phyloP scores from a whole-genome alignment of 2,329 filamentous ascomycete species.

The Colletotrichum siamense region DNA sequence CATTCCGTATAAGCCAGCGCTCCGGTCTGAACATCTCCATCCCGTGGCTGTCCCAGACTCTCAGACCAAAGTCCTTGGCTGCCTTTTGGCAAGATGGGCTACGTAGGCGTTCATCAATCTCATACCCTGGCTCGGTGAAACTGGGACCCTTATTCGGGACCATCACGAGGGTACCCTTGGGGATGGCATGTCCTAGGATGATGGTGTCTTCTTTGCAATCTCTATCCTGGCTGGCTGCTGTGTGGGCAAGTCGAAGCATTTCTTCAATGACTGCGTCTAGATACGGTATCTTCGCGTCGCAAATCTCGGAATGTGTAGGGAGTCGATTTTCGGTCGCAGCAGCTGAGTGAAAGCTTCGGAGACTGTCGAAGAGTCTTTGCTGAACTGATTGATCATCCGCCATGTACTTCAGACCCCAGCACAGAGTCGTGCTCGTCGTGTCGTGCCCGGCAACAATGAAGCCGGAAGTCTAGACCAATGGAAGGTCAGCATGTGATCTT shows the following conservation, averaged over 20 bases:
- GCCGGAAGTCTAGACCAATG: slow-evolving; percentile 23
- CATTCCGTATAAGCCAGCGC: slow-evolving; percentile 22
- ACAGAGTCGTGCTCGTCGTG: slow-evolving; percentile 26
- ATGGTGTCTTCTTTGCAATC: slow-evolving; percentile 26
- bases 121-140: not conserved
- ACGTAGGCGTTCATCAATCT: slow-evolving; percentile 22
- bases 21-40: slow-evolving; percentile 23
- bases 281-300: slow-evolving; percentile 24
- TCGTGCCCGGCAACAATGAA: slow-evolving; percentile 30
- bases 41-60: not conserved
- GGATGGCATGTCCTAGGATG: slow-evolving; percentile 29
- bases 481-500: not conserved
- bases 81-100: not conserved
- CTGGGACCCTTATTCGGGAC: not conserved
- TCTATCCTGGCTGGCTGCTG: slow-evolving; percentile 25
- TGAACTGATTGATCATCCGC: slow-evolving; percentile 27
- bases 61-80: not conserved
- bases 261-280: slow-evolving; percentile 34
- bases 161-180: slow-evolving; percentile 28
- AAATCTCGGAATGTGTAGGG: slow-evolving; percentile 26
- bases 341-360: slow-evolving; percentile 8
- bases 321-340: slow-evolving; percentile 23
- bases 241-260: slow-evolving; percentile 27
- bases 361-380: slow-evolving; percentile 25
- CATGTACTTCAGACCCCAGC: slow-evolving; percentile 26